Evolutionary conservation across 257 asterid species (phyloP), one percentile per base, ranked within the genome.

Genomic region (Echium plantagineum): DNA sequence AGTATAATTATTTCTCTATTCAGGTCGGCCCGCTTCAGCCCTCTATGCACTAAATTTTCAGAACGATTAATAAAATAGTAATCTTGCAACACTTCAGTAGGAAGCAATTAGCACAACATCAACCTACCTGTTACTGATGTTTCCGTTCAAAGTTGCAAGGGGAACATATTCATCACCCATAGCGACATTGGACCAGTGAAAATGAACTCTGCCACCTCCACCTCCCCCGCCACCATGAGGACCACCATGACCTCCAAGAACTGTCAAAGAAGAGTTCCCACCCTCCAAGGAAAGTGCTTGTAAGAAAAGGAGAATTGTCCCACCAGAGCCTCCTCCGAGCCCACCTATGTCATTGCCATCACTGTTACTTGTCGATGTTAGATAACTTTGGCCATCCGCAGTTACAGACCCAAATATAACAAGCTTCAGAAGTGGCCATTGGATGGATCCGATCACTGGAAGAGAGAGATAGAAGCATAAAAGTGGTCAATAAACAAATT

Each of bases 271-370:
- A 65, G 94, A 89, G 81, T 84, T 80, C 59, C 75, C 80, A 21
- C 57, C 57, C 26, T 80, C 76, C 71, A 89, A 91, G 58, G 81
- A 67, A 68, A 86, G 80, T 18, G 72, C 30, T 68, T 82, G 93
- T 55, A 89, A 86, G 71, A 89, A 89, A 64, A 89, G 80, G 61
- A 89, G 90, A 74, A 89, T 73, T 62, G 97, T 89, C 52, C 97
- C 97, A 21, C 97, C 97, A 67, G 97, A 89, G 76, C 91, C 97
- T 76, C 97, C 97, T 71, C 95, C 97, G 65, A 84, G 81, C 67
- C 88, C 94, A 63, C 94, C 91, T 18, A 79, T 64, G 64, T 77
- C 69, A 75, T 82, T 75, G 52, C 81, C 89, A 59, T 82, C 76
- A 63, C 72, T 75, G 72, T 81, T 84, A 63, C 51, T 75, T 59